Conservation (phyloP, 176 grass and related monocot genomes). For the Typha latifolia region DNA sequence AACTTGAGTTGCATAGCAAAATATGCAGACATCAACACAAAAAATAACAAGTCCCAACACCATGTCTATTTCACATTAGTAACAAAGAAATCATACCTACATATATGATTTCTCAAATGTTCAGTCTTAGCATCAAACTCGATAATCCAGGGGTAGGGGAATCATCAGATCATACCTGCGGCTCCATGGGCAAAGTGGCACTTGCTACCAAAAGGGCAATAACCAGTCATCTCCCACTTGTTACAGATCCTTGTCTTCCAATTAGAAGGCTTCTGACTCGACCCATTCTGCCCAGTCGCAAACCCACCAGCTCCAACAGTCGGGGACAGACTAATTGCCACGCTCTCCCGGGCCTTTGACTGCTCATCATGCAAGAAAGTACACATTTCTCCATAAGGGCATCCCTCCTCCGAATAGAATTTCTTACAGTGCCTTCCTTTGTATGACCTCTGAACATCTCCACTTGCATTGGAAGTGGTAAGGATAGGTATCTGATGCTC, state of each 20-base stretch:
- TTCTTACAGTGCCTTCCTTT: conserved; percentile 97
- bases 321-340: conserved; percentile 77
- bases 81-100: neutral
- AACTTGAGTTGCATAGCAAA: neutral
- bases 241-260: conserved; percentile 99
- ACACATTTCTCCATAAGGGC: conserved; percentile 76
- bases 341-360: conserved; percentile 86
- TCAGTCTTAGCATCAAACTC: neutral
- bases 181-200: conserved; percentile 97
- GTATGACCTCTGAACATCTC: conserved; percentile 50
- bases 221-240: conserved; percentile 99
- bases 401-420: conserved; percentile 95
- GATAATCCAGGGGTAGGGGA: neutral
- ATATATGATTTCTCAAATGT: too few species aligned
- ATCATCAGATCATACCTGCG: conserved; percentile 36
- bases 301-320: conserved; percentile 36
- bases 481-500: conserved; percentile 85
- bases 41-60: neutral
- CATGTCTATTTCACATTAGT: neutral
- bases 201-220: conserved; percentile 95
- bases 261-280: conserved; percentile 71
- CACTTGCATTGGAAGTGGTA: conserved; percentile 33
- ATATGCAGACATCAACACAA: neutral
- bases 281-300: conserved; percentile 10
- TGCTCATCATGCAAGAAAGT: conserved; percentile 97